phyloP scores from a whole-genome alignment of 176 grass and related monocot species.

The Triticum aestivum region IWGSC_CS_RefSeq_v2.1 NC_057798.1:168396831-168397330 shows the following conservation, averaged over 20 bases:
- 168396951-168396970: constrained; percentile 18
- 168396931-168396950: neutral
- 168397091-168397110: neutral
- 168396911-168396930: neutral
- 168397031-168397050: constrained; percentile 46
- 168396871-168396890: neutral
- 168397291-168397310: neutral
- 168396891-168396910: neutral
- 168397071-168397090: neutral
- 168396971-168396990: constrained; percentile 32
- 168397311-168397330: neutral
- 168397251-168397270: constrained; percentile 23
- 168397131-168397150: constrained; percentile 39
- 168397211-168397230: constrained; percentile 3
- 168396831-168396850: neutral
- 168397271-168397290: neutral
- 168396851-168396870: neutral
- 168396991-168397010: constrained; percentile 56
- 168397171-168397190: constrained; percentile 32
- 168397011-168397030: neutral
- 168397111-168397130: neutral
- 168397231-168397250: constrained; percentile 12
- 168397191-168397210: neutral
- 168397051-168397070: constrained; percentile 32
- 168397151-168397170: constrained; percentile 47